Percentiles rank a stretch among this genome's conserved stretches.
These are phyloP conservation scores for Lignosus rhinocerotis DNA, from an alignment of 1,284 basidiomycete genomes.

Conservation along the genomic window DNA sequence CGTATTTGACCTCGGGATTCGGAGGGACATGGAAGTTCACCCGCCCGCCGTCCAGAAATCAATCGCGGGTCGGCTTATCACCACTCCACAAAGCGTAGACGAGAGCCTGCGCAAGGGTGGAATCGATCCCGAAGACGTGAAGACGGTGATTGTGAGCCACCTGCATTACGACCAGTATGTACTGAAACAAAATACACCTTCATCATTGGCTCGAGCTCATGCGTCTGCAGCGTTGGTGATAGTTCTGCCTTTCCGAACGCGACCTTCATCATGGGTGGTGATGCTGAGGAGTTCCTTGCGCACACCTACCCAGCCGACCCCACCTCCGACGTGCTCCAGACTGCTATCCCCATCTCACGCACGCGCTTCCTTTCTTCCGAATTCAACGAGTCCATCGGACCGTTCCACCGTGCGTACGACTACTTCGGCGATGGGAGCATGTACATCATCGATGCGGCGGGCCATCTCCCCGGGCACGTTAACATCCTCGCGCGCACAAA, in stretches of 20 bases:
- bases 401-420: constrained; percentile 52
- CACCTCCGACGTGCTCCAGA: constrained; percentile 35
- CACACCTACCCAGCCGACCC: constrained; percentile 45
- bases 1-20: constrained; percentile 58
- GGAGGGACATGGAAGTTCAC: constrained; percentile 44
- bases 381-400: constrained; percentile 39
- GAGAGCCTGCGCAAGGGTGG: constrained; percentile 53
- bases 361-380: constrained; percentile 40
- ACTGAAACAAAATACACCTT: background rate
- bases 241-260: constrained; percentile 44
- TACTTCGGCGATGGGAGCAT: constrained; percentile 57
- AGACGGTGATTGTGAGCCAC: constrained; percentile 51
- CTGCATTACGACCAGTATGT: constrained; percentile 43
- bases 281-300: constrained; percentile 35
- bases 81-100: constrained; percentile 43
- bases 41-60: constrained; percentile 31
- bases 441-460: constrained; percentile 56
- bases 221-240: constrained; percentile 40
- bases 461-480: constrained; percentile 54
- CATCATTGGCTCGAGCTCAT: background rate
- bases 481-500: constrained; percentile 58
- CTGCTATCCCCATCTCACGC: constrained; percentile 44
- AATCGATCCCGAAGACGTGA: constrained; percentile 39
- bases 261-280: constrained; percentile 46
- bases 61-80: constrained; percentile 20